Conservation (phyloP, 139 green algal genomes). For the Coelastrella sp. region DNA sequence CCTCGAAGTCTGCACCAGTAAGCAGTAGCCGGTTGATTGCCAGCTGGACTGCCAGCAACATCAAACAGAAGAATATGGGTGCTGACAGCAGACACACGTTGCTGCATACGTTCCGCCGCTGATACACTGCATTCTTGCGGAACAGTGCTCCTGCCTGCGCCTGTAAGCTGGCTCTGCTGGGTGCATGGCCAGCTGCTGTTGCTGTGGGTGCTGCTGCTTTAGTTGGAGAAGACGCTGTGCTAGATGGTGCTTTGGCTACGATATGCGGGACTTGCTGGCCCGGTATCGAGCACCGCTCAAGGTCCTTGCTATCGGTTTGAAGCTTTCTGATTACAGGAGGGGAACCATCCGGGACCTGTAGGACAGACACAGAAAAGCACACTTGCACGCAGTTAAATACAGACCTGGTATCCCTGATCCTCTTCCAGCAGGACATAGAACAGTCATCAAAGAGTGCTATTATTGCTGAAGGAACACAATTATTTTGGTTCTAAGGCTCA, state of each 20-base stretch:
- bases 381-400: too few relatives aligned
- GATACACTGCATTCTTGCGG: constrained; percentile 75
- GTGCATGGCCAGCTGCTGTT: background rate
- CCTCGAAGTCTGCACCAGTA: constrained; percentile 58
- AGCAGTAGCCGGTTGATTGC: constrained; percentile 67
- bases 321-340: constrained; percentile 4
- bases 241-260: background rate
- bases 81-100: constrained; percentile 77
- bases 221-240: background rate
- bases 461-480: too few relatives aligned
- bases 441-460: too few relatives aligned
- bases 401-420: too few relatives aligned
- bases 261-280: constrained; percentile 3
- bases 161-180: background rate
- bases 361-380: too few relatives aligned
- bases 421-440: too few relatives aligned
- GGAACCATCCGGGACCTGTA: background rate
- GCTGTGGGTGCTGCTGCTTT: background rate
- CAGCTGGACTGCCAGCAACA: constrained; percentile 76
- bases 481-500: too few relatives aligned
- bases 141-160: constrained; percentile 67
- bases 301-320: background rate
- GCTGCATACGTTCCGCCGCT: constrained; percentile 71
- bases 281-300: constrained; percentile 2
- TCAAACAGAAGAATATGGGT: constrained; percentile 82